A percentile compares a stretch with the other conserved stretches of the same genome.
Conservation (phyloP, 106 monocot genomes). For the Narthecium ossifragum region DNA sequence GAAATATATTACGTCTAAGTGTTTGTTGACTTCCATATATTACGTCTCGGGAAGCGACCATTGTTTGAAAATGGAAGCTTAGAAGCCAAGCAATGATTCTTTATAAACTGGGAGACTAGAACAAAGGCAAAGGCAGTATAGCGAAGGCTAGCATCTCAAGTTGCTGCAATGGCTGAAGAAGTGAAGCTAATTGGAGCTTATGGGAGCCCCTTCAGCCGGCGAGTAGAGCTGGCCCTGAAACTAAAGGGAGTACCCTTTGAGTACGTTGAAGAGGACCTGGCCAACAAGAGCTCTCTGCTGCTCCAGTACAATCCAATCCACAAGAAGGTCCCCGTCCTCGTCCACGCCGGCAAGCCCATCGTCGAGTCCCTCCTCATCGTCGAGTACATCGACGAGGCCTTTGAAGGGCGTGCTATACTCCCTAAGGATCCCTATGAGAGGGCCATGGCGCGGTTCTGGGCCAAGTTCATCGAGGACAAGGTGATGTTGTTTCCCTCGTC, state of each 20-base stretch:
- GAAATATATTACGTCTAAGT: too few relatives aligned
- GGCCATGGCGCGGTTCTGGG: conserved; percentile 8
- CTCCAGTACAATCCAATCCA: neutral
- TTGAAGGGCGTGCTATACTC: neutral
- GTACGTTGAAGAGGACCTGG: neutral
- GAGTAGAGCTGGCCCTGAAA: neutral
- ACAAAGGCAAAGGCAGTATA: too few relatives aligned
- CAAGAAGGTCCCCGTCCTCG: neutral
- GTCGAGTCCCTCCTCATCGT: conserved; percentile 7
- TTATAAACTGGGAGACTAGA: too few relatives aligned
- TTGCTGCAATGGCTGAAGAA: conserved; percentile 1
- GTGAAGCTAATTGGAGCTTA: neutral
- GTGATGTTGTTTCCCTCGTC: neutral
- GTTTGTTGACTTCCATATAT: too few relatives aligned
- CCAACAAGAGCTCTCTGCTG: neutral
- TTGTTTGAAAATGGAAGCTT: too few relatives aligned
- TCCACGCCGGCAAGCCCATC: conserved; percentile 5
- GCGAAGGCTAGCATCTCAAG: too few relatives aligned
- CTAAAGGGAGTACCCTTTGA: neutral
- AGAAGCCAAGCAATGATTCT: too few relatives aligned
- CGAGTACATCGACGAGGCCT: conserved; percentile 14
- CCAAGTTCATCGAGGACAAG: conserved; percentile 7
- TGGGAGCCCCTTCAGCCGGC: neutral
- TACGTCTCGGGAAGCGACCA: too few relatives aligned
- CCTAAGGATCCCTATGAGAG: conserved; percentile 5